Evolutionary conservation across 441 rosid genomes (phyloP).

Genomic region (Geranium incanum): DNA sequence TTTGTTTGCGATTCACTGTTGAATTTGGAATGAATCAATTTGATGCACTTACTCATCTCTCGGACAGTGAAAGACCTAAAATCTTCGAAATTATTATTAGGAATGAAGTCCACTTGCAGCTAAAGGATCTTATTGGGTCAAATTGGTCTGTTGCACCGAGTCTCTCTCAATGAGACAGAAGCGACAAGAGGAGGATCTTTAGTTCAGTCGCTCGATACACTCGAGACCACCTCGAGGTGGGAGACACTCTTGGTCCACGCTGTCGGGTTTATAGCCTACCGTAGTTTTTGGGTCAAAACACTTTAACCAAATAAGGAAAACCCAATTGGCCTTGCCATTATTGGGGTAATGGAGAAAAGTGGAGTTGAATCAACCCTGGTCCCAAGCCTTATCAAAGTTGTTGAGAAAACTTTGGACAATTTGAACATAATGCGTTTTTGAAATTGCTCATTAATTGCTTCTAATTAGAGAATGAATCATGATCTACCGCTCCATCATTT

Average conservation of each 20-base stretch:
- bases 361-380: conserved; percentile 17
- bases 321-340: conserved; percentile 18
- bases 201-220: conserved; percentile 22
- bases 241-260: conserved; percentile 46
- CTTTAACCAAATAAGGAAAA: conserved; percentile 18
- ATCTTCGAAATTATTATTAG: conserved; percentile 23
- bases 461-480: not conserved
- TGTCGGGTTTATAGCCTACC: conserved; percentile 40
- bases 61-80: conserved; percentile 20
- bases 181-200: conserved; percentile 30
- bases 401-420: conserved; percentile 9
- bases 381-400: conserved; percentile 22
- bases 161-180: conserved; percentile 27
- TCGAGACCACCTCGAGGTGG: conserved; percentile 34
- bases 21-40: not conserved
- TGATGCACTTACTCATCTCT: conserved; percentile 12
- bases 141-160: conserved; percentile 21
- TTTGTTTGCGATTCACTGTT: not conserved
- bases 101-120: conserved; percentile 28
- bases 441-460: not conserved
- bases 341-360: conserved; percentile 14
- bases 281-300: conserved; percentile 24
- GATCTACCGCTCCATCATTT: not conserved
- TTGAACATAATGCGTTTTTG: not conserved
- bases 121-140: conserved; percentile 23